phyloP scores from a whole-genome alignment of 2,329 filamentous ascomycete genomes.

The Scytalidium lignicola region DNA sequence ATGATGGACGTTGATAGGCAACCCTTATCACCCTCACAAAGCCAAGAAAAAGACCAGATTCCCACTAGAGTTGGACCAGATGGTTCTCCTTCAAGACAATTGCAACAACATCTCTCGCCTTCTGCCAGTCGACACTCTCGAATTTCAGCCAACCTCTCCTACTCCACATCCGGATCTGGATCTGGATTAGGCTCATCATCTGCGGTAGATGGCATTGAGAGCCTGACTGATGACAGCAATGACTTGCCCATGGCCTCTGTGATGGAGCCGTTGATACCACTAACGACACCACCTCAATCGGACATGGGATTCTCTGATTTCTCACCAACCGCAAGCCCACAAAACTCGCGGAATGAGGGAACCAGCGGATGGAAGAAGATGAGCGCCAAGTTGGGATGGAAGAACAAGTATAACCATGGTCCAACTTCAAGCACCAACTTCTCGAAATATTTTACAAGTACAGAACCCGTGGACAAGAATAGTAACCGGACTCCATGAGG shows the following conservation, averaged over 20 bases:
- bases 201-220: slow-evolving; percentile 41
- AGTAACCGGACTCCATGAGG: slow-evolving; percentile 46
- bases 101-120: slow-evolving; percentile 25
- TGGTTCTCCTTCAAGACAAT: slow-evolving; percentile 17
- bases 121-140: slow-evolving; percentile 17
- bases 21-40: slow-evolving; percentile 18
- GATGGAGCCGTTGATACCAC: slow-evolving; percentile 66
- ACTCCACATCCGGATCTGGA: slow-evolving; percentile 13
- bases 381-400: slow-evolving; percentile 54
- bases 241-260: slow-evolving; percentile 41
- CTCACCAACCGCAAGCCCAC: slow-evolving; percentile 22
- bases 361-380: slow-evolving; percentile 59
- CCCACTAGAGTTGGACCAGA: slow-evolving; percentile 20
- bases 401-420: slow-evolving; percentile 38
- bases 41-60: slow-evolving; percentile 18
- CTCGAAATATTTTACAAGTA: slow-evolving; percentile 29
- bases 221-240: too few species aligned
- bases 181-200: slow-evolving; percentile 39
- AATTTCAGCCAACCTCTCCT: slow-evolving; percentile 19
- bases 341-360: slow-evolving; percentile 15
- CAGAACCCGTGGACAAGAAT: slow-evolving; percentile 26
- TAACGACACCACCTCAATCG: slow-evolving; percentile 63
- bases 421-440: slow-evolving; percentile 38
- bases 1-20: slow-evolving; percentile 23
- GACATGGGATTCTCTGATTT: slow-evolving; percentile 30